phyloP scores from a whole-genome alignment of 768 basidiomycete species.

The Ramaria rubella region DNA sequence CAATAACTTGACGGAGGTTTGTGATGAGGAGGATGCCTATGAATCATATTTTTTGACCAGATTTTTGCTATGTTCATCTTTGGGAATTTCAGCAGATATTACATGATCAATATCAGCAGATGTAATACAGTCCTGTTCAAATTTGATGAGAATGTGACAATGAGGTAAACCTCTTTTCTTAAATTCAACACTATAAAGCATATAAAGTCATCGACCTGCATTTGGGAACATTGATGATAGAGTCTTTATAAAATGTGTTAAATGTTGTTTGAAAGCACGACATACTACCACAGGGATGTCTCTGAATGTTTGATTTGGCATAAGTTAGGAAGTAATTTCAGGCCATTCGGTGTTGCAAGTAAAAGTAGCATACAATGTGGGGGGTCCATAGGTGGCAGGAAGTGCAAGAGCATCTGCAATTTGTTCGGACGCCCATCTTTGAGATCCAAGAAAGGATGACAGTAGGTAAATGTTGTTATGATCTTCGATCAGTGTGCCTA shows the following conservation, averaged over 20 bases:
- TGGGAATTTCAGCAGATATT: slow-evolving; percentile 31
- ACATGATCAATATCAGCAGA: slow-evolving; percentile 27
- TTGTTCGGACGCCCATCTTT: slow-evolving; percentile 33
- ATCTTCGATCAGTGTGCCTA: too few relatives aligned
- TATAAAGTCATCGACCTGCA: slow-evolving; percentile 22
- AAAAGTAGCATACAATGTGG: slow-evolving; percentile 35
- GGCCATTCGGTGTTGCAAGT: slow-evolving; percentile 37
- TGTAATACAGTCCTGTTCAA: slow-evolving; percentile 15
- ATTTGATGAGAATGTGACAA: slow-evolving; percentile 35
- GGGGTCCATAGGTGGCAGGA: slow-evolving; percentile 23
- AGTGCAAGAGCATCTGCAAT: slow-evolving; percentile 33
- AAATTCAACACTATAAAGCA: too few relatives aligned
- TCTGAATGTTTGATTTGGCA: slow-evolving; percentile 6
- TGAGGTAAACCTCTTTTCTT: slow-evolving; percentile 41
- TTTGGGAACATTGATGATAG: slow-evolving; percentile 27
- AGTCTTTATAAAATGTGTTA: slow-evolving; percentile 19
- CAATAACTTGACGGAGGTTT: slow-evolving; percentile 23
- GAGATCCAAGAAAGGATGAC: slow-evolving; percentile 30
- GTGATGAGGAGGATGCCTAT: slow-evolving; percentile 22
- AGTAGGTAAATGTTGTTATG: too few relatives aligned
- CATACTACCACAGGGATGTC: slow-evolving; percentile 32
- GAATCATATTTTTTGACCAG: slow-evolving; percentile 29
- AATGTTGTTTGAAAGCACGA: slow-evolving; percentile 30
- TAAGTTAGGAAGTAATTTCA: slow-evolving; percentile 24
- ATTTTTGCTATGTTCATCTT: slow-evolving; percentile 22